Evolutionary conservation across 768 basidiomycete genomes (phyloP), one percentile per base, ranked within the genome.

Genomic region (Lanmaoa pseudosensibilis): DNA sequence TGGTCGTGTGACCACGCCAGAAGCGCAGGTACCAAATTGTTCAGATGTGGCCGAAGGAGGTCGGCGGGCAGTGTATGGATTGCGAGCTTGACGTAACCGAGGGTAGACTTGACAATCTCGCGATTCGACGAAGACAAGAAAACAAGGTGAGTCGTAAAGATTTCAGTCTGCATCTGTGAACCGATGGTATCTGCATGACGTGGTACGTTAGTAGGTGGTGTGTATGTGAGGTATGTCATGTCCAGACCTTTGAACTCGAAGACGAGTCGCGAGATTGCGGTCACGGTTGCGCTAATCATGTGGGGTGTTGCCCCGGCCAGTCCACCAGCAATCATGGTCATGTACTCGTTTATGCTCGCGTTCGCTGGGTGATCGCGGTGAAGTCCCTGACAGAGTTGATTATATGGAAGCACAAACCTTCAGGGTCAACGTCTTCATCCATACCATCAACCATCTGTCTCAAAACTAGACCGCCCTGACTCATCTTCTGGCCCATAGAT

Each of bases 261-360:
- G 18, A 98, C 80, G 13, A 98, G 79, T 23, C 97, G 84, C 2
- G 95, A 95, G 52, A 99, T 85, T 0, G 94, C 92, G 7, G 94
- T 98, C 50, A 98, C 86, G 2, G 93, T 92, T 2, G 97, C 97
- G 67, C 94, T 96, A 70, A 98, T 96, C 94, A 97, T 98, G 69
- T 99, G 97, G 0, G 96, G 94, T 12, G 85, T 91, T 15, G 90
- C 87, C 21, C 93, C 95, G 10, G 94, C 94, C 46, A 98, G 75
- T 55, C 97, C 97, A 62, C 94, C 95, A 37, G 92, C 92, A 30
- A 98, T 78, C 95, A 99, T 98, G 4, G 91, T 99, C 77, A 98
- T 79, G 69, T 91, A 98, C 69, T 98, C 97, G 63, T 93, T 87
- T 44, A 95, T 80, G 65, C 71, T 91, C 0, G 94, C 95, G 50